Conservation (phyloP, 192 early-diverging fungal species). For the Geranomyces variabilis region DNA sequence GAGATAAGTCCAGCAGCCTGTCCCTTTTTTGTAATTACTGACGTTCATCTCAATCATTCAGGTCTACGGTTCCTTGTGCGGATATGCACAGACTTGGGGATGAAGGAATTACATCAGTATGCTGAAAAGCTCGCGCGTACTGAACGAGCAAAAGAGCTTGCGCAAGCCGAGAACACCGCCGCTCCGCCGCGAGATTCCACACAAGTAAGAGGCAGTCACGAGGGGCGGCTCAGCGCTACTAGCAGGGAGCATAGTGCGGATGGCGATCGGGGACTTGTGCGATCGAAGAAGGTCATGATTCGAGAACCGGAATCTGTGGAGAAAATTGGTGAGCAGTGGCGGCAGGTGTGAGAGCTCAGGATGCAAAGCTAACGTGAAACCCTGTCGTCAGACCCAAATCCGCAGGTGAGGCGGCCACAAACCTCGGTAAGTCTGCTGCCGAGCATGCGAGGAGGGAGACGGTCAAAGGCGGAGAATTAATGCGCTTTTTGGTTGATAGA, state of each 20-base stretch:
- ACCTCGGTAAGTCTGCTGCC: constrained; percentile 22
- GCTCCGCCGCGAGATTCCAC: constrained; percentile 1
- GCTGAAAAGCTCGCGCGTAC: constrained; percentile 46
- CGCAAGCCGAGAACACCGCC: constrained; percentile 9
- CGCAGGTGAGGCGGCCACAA: constrained; percentile 15
- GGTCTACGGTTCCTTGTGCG: constrained; percentile 62
- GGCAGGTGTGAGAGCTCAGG: too few species aligned
- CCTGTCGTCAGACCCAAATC: constrained; percentile 23
- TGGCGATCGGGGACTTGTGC: background rate
- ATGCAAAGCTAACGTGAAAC: background rate
- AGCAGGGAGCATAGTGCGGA: background rate
- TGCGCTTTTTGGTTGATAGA: too few species aligned
- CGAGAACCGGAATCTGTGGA: constrained; percentile 9
- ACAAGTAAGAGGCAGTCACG: background rate
- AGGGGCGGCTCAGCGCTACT: constrained; percentile 8
- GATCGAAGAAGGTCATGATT: background rate
- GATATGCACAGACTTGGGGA: constrained; percentile 62
- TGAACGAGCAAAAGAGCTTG: constrained; percentile 46
- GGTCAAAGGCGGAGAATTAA: too few species aligned
- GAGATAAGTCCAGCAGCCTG: background rate
- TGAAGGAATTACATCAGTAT: constrained; percentile 63
- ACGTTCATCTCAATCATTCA: constrained; percentile 8
- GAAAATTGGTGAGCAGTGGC: constrained; percentile 25
- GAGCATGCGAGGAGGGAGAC: too few species aligned
- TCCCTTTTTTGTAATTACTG: background rate